A percentile compares a stretch with the other conserved stretches of the same genome.
phyloP scores from a whole-genome alignment of 805 yeast species.

The Scheffersomyces stipitis region DNA sequence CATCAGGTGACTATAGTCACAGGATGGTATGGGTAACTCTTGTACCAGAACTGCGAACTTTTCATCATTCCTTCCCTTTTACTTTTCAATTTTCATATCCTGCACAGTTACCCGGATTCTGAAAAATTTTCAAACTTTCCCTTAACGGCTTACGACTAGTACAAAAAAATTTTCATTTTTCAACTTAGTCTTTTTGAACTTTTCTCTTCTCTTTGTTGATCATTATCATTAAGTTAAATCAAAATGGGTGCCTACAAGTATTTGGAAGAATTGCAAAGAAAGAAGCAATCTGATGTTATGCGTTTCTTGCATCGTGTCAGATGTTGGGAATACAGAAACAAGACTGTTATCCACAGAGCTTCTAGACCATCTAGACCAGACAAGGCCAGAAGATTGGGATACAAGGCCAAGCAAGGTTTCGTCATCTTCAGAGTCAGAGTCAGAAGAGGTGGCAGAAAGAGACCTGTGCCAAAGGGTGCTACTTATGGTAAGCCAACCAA shows the following conservation, averaged over 20 bases:
- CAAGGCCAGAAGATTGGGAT: slow-evolving; percentile 99
- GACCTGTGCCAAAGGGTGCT: slow-evolving; percentile 99
- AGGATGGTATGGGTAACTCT: too few species aligned
- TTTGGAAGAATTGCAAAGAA: slow-evolving; percentile 98
- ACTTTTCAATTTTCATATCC: too few species aligned
- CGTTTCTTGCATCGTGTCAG: slow-evolving; percentile 99
- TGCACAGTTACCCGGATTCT: neutral
- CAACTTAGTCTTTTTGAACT: neutral
- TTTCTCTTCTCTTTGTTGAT: slow-evolving; percentile 8
- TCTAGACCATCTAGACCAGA: slow-evolving; percentile 99
- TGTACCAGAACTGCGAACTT: too few species aligned
- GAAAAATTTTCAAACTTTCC: neutral
- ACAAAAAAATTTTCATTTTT: neutral
- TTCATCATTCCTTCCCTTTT: too few species aligned
- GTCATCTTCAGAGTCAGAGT: slow-evolving; percentile 98
- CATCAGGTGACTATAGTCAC: too few species aligned
- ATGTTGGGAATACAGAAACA: slow-evolving; percentile 99
- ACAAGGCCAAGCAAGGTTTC: slow-evolving; percentile 99
- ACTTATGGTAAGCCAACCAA: slow-evolving; percentile 99
- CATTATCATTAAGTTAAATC: slow-evolving; percentile 10
- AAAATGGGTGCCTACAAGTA: slow-evolving; percentile 99
- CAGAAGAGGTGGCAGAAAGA: slow-evolving; percentile 99
- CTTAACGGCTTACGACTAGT: neutral
- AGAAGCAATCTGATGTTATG: slow-evolving; percentile 99
- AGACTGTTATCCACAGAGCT: slow-evolving; percentile 98